Evolutionary conservation across 169 alveolate species (phyloP), one percentile per base, ranked within the genome.

Genomic region (Plasmodium vinckei): DNA sequence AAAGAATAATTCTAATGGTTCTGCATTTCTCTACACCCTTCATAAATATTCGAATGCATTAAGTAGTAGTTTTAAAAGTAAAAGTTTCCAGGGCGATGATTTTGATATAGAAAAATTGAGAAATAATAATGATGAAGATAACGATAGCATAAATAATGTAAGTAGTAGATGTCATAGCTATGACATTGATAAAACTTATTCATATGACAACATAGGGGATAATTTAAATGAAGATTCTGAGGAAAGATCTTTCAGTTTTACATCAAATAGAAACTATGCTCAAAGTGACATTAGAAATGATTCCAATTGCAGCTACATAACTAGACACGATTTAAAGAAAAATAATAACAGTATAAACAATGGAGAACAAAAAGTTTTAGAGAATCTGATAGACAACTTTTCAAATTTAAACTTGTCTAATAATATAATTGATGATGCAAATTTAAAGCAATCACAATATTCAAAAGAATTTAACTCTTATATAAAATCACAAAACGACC

Each of bases 231-330:
- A 54, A 39, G 59, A 77, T 42, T 21, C 65, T 13, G 59, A 77
- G 9, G 68, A 77, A 27, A 54, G 60, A 13, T 64, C 63, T 77
- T 46, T 51, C 25, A 77, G 77, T 51, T 39, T 77, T 23, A 49
- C 49, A 51, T 77, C 88, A 7, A 77, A 51, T 61, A 75, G 51
- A 25, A 46, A 64, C 15, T 9, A 64, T 9, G 13, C 19, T 2
- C 46, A 33, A 59, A 19, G 42, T 21, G 65, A 9, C 7, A n/a
- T 56, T 49, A 17, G 54, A 0, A 57, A 27, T 19, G 42, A 44
- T 12, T 39, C 23, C 21, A 21, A 39, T 54, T 39, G 25, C 9
- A 46, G 9, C 9, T n/a, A 57, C 57, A 15, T 51, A 57, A 63
- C 42, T 33, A 33, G 7, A 4, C 7, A 12, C 46, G 47, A 77